Evolutionary conservation across 2,329 filamentous ascomycete genomes (phyloP), one percentile per base, ranked within the genome.

Genomic region (Colletotrichum theobromicola): DNA sequence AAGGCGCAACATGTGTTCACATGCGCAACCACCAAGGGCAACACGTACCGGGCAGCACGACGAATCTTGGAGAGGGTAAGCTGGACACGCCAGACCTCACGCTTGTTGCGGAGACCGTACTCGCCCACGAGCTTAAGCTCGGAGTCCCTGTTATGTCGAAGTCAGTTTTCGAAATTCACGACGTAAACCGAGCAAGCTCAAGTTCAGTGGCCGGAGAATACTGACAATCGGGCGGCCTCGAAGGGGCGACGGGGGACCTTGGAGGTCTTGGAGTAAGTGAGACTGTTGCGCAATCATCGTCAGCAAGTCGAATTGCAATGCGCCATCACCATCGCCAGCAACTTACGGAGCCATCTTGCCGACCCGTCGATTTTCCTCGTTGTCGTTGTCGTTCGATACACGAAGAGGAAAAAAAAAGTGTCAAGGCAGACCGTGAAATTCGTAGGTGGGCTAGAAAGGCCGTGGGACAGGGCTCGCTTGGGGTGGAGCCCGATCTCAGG

Each of bases 41-140:
- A 78, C 84, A 78, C 84, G 75, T 94, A 98, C 96, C 97, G 97
- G 87, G 97, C 97, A 94, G 97, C 97, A 98, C 97, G 97, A 96
- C 97, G 97, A 85, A 99, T 99, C 94, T 98, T 98, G 91, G 97
- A 98, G 86, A 99, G 94, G 85, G 96, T 98, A 89, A 99, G 94
- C 93, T 95, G 94, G 90, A 99, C 97, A 90, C 97, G 95, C 97
- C 97, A 99, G 87, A 99, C 97, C 93, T 99, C 97, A 92, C 97
- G 96, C 95, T 99, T 99, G 93, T 99, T 99, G 90, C 96, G 95
- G 84, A 99, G 95, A 90, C 97, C 97, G 92, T 97, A 99, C 92
- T 99, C 97, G 90, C 97, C 97, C 85, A 99, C 96, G 89, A 97
- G 94, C 94, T 99, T 99, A 89, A 99, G 91, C 92, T 99, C 97